Base-by-base conservation (phyloP, 495 filamentous ascomycete species). In the Penicillium ucsense region DNA sequence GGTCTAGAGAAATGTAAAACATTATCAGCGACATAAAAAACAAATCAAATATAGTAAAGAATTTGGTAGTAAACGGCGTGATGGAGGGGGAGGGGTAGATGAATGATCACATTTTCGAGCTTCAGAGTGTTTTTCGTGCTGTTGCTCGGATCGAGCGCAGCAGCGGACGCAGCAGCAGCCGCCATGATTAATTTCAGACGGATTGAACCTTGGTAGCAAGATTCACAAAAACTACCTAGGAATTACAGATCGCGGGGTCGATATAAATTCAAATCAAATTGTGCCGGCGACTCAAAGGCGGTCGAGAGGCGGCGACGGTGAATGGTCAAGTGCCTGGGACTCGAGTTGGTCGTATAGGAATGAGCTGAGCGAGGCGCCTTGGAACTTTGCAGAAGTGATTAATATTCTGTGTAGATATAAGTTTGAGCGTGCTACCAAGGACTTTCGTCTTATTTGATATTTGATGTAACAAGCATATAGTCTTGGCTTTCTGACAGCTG, bases 71-170 rank as follows among this genome's bases (percentile, higher is more conserved):
- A 53, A 31, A 31, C 46, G 44, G 49, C 52, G 6, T 4, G 34
- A 60, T 51, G 50, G 53, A 45, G 55, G 57, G 57, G 58, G 59
- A 62, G 62, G 57, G 62, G 62, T 47, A 54, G 32, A 44, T 41
- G 20, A 20, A 20, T 20, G 31, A 31, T 51, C 55, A 82, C 80
- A 64, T 86, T 88, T 70, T 88, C 84, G 44, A 88, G 72, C 61
- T 86, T 86, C 45, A 88, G 63, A 31, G 83, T 88, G 41, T 80
- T 81, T 56, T 83, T 81, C 9, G 78, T 72, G 60, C 71, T 74
- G 51, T 78, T 77, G 56, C 65, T 69, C 48, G 79, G 79, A 57
- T 83, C 78, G 55, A 82, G 72, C 57, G 71, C 75, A 61, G 74
- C 70, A 55, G 71, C 61, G 37, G 75, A 74, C 38, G 73, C 77